These are phyloP conservation scores for Penicillium pulvis DNA, from an alignment of 495 filamentous ascomycete genomes.

Conservation along the genomic window DNA sequence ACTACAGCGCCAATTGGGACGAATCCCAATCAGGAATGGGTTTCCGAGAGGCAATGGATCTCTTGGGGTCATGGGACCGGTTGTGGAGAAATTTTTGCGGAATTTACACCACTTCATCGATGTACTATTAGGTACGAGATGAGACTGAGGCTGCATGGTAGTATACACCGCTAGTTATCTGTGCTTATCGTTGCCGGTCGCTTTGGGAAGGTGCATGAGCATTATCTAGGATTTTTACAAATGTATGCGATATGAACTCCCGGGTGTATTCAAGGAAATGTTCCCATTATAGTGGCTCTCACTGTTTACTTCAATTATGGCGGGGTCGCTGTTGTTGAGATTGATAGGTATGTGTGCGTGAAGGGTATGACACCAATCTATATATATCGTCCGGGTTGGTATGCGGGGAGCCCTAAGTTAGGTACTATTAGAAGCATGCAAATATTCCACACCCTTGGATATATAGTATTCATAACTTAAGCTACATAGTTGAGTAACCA, in stretches of 20 bases:
- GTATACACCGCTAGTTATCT: constrained; percentile 6
- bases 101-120: not conserved
- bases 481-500: not conserved
- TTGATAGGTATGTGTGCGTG: too few relatives aligned
- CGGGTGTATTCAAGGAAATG: too few relatives aligned
- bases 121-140: not conserved
- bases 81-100: not conserved
- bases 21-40: constrained; percentile 11
- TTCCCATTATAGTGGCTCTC: too few relatives aligned
- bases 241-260: too few relatives aligned
- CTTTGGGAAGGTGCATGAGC: not conserved
- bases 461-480: too few relatives aligned
- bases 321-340: too few relatives aligned
- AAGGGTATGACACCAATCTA: not conserved
- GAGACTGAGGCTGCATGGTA: not conserved
- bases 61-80: not conserved
- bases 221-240: not conserved
- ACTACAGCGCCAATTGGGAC: not conserved
- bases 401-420: not conserved
- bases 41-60: constrained; percentile 10
- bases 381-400: not conserved
- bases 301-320: too few relatives aligned
- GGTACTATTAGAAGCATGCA: too few relatives aligned
- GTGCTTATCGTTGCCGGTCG: not conserved
- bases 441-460: too few relatives aligned